Conservation (phyloP, 257 asterid species). For the Solanum tarijense region DNA sequence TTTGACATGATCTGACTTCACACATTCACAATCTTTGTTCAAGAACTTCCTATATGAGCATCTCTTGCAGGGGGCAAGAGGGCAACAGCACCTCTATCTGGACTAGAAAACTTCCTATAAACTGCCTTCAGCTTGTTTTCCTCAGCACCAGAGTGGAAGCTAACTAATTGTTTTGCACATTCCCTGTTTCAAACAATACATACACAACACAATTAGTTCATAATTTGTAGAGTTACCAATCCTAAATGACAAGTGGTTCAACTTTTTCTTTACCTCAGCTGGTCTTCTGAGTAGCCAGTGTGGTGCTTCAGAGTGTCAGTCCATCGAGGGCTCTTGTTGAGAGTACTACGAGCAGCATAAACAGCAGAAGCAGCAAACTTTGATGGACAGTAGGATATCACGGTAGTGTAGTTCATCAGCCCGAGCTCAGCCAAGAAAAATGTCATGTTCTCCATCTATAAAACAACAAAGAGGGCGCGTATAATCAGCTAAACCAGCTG, state of each 20-base stretch:
- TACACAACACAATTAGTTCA: neutral
- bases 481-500: neutral
- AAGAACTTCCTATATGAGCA: constrained; percentile 1
- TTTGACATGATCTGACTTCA: neutral
- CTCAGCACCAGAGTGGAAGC: constrained; percentile 36
- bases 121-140: constrained; percentile 59
- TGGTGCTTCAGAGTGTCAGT: constrained; percentile 62
- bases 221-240: neutral
- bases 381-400: constrained; percentile 39
- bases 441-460: constrained; percentile 58
- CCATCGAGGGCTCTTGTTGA: constrained; percentile 50
- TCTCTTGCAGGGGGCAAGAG: constrained; percentile 50
- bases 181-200: constrained; percentile 15
- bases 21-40: neutral
- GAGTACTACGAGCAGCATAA: constrained; percentile 74
- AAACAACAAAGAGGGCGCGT: neutral
- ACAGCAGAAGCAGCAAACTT: constrained; percentile 66
- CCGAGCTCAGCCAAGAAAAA: constrained; percentile 76
- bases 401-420: constrained; percentile 38
- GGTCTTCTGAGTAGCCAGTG: constrained; percentile 48
- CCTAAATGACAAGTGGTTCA: neutral
- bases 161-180: constrained; percentile 54
- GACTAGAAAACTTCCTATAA: constrained; percentile 39
- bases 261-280: constrained; percentile 31
- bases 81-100: constrained; percentile 58